phyloP scores from a whole-genome alignment of 352 stramenopile genomes.

The Globisporangium cederbergense region DNA sequence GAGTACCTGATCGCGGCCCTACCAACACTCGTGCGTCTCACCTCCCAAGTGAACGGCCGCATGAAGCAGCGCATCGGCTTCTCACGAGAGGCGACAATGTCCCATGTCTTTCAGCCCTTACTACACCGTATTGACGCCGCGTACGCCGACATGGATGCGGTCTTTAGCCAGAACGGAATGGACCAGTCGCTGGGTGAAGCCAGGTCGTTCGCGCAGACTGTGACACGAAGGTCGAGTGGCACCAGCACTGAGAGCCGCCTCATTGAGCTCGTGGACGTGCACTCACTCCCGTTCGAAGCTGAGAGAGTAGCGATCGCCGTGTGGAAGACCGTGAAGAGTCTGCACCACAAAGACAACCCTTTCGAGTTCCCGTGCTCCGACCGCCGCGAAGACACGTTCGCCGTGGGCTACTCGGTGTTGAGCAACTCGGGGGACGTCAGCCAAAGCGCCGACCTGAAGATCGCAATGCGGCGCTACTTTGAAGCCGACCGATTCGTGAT shows the following conservation, averaged over 20 bases:
- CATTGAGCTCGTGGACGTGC: background rate
- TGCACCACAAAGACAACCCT: conserved; percentile 3
- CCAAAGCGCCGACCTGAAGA: conserved; percentile 3
- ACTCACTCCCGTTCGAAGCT: background rate
- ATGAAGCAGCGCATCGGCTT: background rate
- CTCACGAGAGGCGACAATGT: background rate
- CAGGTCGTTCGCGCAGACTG: conserved; percentile 15
- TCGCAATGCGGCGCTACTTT: conserved; percentile 13
- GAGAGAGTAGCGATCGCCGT: background rate
- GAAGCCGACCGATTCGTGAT: conserved; percentile 12
- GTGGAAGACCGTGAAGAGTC: conserved; percentile 9
- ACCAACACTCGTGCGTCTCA: background rate
- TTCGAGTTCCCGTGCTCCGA: conserved; percentile 6
- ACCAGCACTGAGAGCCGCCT: background rate
- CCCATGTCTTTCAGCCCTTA: background rate
- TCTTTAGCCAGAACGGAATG: conserved; percentile 12
- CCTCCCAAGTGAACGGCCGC: background rate
- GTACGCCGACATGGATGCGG: conserved; percentile 3
- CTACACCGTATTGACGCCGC: conserved; percentile 5
- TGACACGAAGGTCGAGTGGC: background rate
- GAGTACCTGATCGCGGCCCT: background rate
- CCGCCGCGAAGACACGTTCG: conserved; percentile 11
- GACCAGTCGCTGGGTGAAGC: conserved; percentile 7
- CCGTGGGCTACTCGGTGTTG: conserved; percentile 8
- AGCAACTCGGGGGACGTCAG: background rate